Conservation (phyloP, 148 eudicot species). For the Silene conica region DNA sequence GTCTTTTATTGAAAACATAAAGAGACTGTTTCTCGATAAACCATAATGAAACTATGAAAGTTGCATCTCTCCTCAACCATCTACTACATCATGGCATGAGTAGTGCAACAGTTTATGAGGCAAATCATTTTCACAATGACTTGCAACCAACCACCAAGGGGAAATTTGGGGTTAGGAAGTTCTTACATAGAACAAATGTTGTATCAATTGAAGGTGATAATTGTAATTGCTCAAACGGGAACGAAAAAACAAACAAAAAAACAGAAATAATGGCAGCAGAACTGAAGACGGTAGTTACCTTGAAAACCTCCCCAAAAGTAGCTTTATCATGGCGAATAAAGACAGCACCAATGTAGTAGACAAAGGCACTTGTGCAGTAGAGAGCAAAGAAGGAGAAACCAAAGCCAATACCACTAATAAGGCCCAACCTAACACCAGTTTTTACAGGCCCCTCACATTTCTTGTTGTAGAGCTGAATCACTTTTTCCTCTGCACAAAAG, state of each 20-base stretch:
- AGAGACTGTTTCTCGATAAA: too few species aligned
- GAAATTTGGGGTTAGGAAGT: too few species aligned
- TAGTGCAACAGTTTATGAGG: too few species aligned
- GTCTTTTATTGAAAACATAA: too few species aligned
- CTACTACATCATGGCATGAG: too few species aligned
- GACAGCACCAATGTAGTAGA: slow-evolving; percentile 47
- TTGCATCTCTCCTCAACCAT: too few species aligned
- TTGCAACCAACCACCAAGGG: too few species aligned
- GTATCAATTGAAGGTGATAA: too few species aligned
- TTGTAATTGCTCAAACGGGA: too few species aligned
- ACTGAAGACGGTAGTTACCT: slow-evolving; percentile 28
- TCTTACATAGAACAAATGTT: too few species aligned
- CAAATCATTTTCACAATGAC: too few species aligned
- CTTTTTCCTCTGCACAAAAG: slow-evolving; percentile 81
- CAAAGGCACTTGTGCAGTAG: slow-evolving; percentile 38
- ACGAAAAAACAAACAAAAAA: background rate
- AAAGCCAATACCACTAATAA: slow-evolving; percentile 60
- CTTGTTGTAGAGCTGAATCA: slow-evolving; percentile 57
- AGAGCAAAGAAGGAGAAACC: slow-evolving; percentile 55
- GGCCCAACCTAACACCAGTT: slow-evolving; percentile 52
- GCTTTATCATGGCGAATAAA: slow-evolving; percentile 52
- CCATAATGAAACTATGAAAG: too few species aligned
- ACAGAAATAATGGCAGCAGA: background rate
- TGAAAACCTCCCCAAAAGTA: slow-evolving; percentile 62
- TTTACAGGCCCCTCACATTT: slow-evolving; percentile 64